Evolutionary conservation across 495 filamentous ascomycete species (phyloP).

Genomic region (Parmelia sp.): DNA sequence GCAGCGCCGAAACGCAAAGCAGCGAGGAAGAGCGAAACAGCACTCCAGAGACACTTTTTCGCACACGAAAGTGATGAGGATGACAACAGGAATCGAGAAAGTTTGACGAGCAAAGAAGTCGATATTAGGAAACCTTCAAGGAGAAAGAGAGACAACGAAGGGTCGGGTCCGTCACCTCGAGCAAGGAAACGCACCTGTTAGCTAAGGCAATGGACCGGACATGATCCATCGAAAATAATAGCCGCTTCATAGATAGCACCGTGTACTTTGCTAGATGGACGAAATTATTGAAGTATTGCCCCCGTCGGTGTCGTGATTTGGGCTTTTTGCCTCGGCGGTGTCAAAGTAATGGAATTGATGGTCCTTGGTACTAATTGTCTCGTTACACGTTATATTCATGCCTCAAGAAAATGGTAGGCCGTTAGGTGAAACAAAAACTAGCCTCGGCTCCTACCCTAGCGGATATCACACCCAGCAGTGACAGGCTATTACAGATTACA

Average conservation of each 20-base stretch:
- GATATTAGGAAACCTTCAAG: neutral
- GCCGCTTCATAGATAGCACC: neutral
- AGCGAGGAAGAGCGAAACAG: conserved; percentile 29
- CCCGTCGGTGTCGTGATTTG: neutral
- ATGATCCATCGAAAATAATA: neutral
- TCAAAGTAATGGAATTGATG: neutral
- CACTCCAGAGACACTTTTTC: conserved; percentile 30
- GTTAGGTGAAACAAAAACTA: neutral
- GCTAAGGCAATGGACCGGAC: neutral
- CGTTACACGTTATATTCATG: too few species aligned
- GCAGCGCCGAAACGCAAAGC: conserved; percentile 28
- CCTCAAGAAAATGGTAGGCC: neutral
- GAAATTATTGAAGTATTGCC: neutral
- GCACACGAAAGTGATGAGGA: conserved; percentile 25
- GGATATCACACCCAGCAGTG: neutral
- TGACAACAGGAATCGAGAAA: neutral
- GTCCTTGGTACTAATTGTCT: neutral
- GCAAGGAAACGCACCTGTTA: neutral
- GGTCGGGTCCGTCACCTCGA: neutral
- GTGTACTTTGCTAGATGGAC: neutral
- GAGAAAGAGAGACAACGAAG: too few species aligned
- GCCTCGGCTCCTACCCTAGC: neutral
- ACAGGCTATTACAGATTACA: neutral
- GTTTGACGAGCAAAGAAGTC: neutral
- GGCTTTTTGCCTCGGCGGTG: neutral